Evolutionary conservation across 176 grass and related monocot genomes (phyloP), one percentile per base, ranked within the genome.

Genomic region (Elymus sibiricus): DNA sequence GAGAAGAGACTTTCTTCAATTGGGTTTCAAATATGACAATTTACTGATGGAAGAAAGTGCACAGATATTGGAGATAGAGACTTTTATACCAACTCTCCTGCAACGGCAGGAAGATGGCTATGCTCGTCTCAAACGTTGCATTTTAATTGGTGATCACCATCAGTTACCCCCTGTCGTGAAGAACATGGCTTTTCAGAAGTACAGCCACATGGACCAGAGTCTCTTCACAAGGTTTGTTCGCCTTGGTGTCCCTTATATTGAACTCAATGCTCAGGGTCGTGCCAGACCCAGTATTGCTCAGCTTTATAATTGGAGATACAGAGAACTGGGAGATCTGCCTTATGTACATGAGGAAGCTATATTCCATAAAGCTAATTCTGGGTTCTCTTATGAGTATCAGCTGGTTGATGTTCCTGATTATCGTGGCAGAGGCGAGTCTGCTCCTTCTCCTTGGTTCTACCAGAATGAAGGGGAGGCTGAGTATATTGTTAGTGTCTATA

Each of bases 1-100:
- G 70, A 92, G 97, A 77, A 94, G 84, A 83, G 97, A 98, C 49
- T 98, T 98, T 79, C 93, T 98, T 89, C 97, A 98, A 35, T 86
- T 98, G 65, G 92, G 94, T 70, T 98, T 98, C 84, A 96, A 94
- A 71, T 98, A 94, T 72, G 97, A 98, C 80, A 98, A 98, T 90
- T 92, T 96, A 79, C 82, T 99, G 16, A 99, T 99, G 97, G 97
- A 99, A 94, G 97, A 99, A 99, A 99, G 97, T 83, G 97, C 97
- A 7, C 97, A 99, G 68, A 99, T 99, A 85, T 79, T 99, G 66
- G 97, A 99, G 87, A 99, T 98, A 64, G 94, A 99, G 61, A 96
- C 97, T 40, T 99, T 96, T 83, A 99, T 99, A 89, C 97, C 97
- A 7, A 99, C 95, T 88, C 89, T 99, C 64, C 79, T 99, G 58